These are phyloP conservation scores for Pichia sp. DNA, from an alignment of 1,139 yeast genomes.

Conservation along the genomic window DNA sequence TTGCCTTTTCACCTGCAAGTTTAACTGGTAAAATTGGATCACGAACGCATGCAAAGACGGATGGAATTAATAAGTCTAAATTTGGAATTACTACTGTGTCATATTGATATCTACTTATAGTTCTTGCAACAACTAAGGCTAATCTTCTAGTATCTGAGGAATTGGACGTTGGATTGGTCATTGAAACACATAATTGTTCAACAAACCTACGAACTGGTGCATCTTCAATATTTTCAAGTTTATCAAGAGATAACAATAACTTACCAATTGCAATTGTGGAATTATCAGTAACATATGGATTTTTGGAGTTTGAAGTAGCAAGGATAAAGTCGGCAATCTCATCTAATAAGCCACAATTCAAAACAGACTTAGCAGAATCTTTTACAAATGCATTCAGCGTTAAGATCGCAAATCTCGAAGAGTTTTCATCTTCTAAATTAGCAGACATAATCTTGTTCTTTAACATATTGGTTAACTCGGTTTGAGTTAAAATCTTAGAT, in stretches of 20 bases:
- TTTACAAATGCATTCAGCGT: conserved; percentile 76
- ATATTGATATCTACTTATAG: conserved; percentile 60
- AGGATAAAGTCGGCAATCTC: conserved; percentile 47
- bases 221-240: conserved; percentile 31
- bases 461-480: conserved; percentile 60
- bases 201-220: conserved; percentile 28
- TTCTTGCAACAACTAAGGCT: conserved; percentile 68
- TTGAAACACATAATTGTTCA: conserved; percentile 43
- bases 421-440: conserved; percentile 32
- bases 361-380: conserved; percentile 62
- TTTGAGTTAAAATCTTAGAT: conserved; percentile 57
- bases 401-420: conserved; percentile 58
- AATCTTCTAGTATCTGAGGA: conserved; percentile 80
- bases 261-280: conserved; percentile 84
- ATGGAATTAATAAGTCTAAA: conserved; percentile 57
- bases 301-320: conserved; percentile 39
- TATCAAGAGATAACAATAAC: conserved; percentile 47
- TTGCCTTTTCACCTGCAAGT: conserved; percentile 92
- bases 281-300: conserved; percentile 65
- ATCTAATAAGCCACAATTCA: conserved; percentile 42
- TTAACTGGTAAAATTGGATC: conserved; percentile 85
- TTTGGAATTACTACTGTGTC: conserved; percentile 43
- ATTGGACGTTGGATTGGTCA: conserved; percentile 48
- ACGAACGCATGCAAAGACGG: conserved; percentile 77
- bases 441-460: conserved; percentile 52